phyloP scores from a whole-genome alignment of 345 rosid species.

The Camelina sativa region DNA sequence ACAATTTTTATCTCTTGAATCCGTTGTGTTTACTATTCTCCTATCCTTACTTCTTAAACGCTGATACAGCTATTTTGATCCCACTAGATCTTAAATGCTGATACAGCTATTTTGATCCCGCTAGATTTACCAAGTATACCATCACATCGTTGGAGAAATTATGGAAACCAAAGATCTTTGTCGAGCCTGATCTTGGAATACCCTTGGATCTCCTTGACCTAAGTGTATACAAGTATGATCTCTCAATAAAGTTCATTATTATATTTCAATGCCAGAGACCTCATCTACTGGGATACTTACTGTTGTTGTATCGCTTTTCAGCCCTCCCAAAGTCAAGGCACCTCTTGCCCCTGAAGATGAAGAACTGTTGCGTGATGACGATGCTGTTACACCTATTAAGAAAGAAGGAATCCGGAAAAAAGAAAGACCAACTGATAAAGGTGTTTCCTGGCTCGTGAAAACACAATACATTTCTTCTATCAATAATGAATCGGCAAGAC shows the following conservation, averaged over 20 bases:
- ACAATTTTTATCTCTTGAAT: not conserved
- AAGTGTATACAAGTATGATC: conserved; percentile 84
- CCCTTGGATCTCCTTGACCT: conserved; percentile 97
- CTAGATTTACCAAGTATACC: conserved; percentile 84
- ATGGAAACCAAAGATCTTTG: conserved; percentile 88
- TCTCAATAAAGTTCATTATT: not conserved
- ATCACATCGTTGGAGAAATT: conserved; percentile 89
- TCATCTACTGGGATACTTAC: conserved; percentile 33
- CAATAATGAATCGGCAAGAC: conserved; percentile 79
- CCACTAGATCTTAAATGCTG: not conserved
- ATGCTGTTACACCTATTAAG: conserved; percentile 72
- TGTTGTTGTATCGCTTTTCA: conserved; percentile 39
- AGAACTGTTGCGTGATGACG: conserved; percentile 88
- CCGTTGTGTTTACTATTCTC: not conserved
- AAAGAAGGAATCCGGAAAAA: conserved; percentile 85
- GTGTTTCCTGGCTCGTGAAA: conserved; percentile 96
- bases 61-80: no score
- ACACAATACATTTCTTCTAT: conserved; percentile 95
- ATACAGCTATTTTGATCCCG: conserved; percentile 20
- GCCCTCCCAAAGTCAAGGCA: conserved; percentile 68
- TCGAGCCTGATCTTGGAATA: conserved; percentile 98
- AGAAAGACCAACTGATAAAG: conserved; percentile 94
- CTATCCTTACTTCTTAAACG: not conserved
- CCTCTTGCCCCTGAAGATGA: conserved; percentile 94
- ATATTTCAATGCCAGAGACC: conserved; percentile 13